These are phyloP conservation scores for Coriaria nepalensis DNA, from an alignment of 306 rosid species.

Conservation along the genomic window DNA sequence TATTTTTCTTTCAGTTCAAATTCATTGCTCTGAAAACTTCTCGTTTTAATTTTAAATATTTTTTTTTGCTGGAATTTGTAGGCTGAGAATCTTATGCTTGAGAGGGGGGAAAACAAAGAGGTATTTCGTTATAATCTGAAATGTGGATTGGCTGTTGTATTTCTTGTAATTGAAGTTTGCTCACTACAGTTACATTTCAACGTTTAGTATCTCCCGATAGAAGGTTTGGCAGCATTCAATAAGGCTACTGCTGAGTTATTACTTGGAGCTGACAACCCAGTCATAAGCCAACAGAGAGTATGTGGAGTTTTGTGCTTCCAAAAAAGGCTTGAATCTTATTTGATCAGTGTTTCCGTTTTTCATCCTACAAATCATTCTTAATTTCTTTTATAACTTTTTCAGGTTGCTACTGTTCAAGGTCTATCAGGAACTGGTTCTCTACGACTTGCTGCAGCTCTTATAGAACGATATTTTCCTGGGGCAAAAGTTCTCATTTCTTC, in stretches of 20 bases:
- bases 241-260: constrained; percentile 84
- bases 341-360: not conserved
- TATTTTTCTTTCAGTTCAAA: not conserved
- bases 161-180: constrained; percentile 12
- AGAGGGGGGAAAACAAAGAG: constrained; percentile 94
- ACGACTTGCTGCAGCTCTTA: constrained; percentile 76
- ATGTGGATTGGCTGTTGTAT: constrained; percentile 14
- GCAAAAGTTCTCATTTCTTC: constrained; percentile 81
- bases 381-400: constrained; percentile 9
- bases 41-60: not conserved
- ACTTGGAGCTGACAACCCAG: constrained; percentile 74
- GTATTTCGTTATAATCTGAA: constrained; percentile 21
- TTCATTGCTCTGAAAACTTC: not conserved
- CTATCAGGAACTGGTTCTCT: constrained; percentile 98
- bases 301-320: constrained; percentile 7
- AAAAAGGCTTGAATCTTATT: not conserved
- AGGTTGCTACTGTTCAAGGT: constrained; percentile 98
- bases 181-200: constrained; percentile 14
- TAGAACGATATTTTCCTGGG: constrained; percentile 80
- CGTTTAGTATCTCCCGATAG: constrained; percentile 84
- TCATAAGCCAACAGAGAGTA: constrained; percentile 67
- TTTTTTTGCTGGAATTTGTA: constrained; percentile 17
- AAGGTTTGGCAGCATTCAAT: constrained; percentile 95
- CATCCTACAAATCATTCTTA: not conserved
- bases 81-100: constrained; percentile 87